phyloP scores from a whole-genome alignment of 768 basidiomycete species.

The Mycena haematopus region DNA sequence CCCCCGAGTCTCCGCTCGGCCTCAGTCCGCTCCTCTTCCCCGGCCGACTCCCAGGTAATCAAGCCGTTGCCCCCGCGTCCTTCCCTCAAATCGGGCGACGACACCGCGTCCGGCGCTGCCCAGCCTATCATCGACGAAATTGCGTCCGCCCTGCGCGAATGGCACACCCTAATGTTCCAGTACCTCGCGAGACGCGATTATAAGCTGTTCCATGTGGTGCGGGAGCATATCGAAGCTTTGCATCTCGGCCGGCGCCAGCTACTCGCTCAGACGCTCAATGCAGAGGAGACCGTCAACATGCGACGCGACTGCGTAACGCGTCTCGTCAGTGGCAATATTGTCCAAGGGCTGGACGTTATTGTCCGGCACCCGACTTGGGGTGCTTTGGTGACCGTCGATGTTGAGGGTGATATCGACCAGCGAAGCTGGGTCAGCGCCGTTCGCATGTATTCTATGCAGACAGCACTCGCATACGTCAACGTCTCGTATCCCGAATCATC shows the following conservation, averaged over 20 bases:
- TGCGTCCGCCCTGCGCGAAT: constrained; percentile 94
- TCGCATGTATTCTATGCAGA: constrained; percentile 92
- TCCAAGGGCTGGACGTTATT: constrained; percentile 92
- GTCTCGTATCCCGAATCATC: constrained; percentile 51
- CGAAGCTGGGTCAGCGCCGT: constrained; percentile 89
- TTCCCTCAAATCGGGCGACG: constrained; percentile 93
- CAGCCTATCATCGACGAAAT: constrained; percentile 98
- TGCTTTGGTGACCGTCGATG: constrained; percentile 87
- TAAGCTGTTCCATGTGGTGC: constrained; percentile 83
- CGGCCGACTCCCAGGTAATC: constrained; percentile 64
- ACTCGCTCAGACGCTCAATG: constrained; percentile 83
- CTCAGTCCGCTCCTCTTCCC: constrained; percentile 61
- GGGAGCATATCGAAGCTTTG: constrained; percentile 88
- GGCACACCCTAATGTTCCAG: constrained; percentile 91
- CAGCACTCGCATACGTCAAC: constrained; percentile 78
- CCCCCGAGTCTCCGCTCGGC: constrained; percentile 66
- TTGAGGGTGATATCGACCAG: constrained; percentile 80
- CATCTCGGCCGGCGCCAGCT: constrained; percentile 93
- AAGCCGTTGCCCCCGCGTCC: constrained; percentile 90
- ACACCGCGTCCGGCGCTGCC: constrained; percentile 79
- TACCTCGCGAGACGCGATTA: constrained; percentile 92
- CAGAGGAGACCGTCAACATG: constrained; percentile 83
- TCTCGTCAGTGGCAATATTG: constrained; percentile 88
- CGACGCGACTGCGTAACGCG: constrained; percentile 86
- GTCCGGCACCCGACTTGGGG: constrained; percentile 96